phyloP scores from a whole-genome alignment of 495 filamentous ascomycete species.

The Penicillium simplicissimum region DNA sequence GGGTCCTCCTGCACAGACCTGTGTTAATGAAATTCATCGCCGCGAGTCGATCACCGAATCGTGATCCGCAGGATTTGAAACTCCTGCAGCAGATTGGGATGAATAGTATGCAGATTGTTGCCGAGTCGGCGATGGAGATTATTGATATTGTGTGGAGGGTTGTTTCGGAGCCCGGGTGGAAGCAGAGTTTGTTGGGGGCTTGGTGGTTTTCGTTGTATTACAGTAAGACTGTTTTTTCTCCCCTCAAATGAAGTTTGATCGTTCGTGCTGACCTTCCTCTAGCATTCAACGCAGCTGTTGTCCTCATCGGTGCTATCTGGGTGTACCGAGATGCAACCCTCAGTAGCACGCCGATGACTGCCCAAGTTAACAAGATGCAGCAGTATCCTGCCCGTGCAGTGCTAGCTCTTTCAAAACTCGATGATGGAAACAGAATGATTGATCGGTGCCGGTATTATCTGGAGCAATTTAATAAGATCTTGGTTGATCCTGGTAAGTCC shows the following conservation, averaged over 20 bases:
- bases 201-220: conserved; percentile 45
- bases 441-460: conserved; percentile 43
- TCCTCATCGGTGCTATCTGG: conserved; percentile 35
- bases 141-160: conserved; percentile 38
- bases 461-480: conserved; percentile 30
- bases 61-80: conserved; percentile 19
- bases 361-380: conserved; percentile 19
- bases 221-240: conserved; percentile 19
- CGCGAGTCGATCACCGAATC: conserved; percentile 27
- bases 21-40: conserved; percentile 36
- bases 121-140: conserved; percentile 37
- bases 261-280: neutral
- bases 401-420: conserved; percentile 36
- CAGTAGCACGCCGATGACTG: conserved; percentile 7
- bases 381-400: conserved; percentile 32
- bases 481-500: conserved; percentile 31
- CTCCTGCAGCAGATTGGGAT: conserved; percentile 32
- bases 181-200: conserved; percentile 36
- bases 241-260: neutral
- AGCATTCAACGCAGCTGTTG: conserved; percentile 46
- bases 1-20: conserved; percentile 36
- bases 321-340: conserved; percentile 23
- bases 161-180: conserved; percentile 23
- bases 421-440: conserved; percentile 40
- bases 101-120: conserved; percentile 36